These are phyloP conservation scores for Hanseniaspora taiwanica DNA, from an alignment of 805 yeast genomes.

Conservation along the genomic window DNA sequence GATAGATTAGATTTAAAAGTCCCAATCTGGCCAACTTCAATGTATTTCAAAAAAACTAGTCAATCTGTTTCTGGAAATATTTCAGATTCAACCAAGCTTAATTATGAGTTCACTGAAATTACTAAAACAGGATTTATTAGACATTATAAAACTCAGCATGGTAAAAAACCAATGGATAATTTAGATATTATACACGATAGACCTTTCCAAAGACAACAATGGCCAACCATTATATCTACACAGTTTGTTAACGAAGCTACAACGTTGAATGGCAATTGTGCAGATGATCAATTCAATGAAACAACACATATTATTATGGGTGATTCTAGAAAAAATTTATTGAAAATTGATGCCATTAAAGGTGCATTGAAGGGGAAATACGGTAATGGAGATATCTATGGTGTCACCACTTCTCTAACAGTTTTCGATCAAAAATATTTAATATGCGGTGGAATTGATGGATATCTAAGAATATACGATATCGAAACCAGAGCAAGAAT, in stretches of 20 bases:
- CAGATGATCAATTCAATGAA: background rate
- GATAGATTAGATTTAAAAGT: constrained; percentile 67
- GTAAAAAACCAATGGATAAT: constrained; percentile 46
- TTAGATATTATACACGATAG: constrained; percentile 20
- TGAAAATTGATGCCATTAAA: constrained; percentile 36
- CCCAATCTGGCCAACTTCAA: constrained; percentile 62
- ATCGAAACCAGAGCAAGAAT: constrained; percentile 38
- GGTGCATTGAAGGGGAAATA: constrained; percentile 56
- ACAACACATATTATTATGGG: constrained; percentile 8
- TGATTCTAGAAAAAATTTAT: constrained; percentile 57
- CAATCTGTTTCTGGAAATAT: too few relatives aligned
- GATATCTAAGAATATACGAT: constrained; percentile 72
- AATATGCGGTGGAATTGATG: constrained; percentile 75
- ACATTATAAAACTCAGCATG: constrained; percentile 52
- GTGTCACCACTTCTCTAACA: constrained; percentile 23
- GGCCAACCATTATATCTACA: background rate
- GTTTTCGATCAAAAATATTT: constrained; percentile 28
- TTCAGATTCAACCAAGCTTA: constrained; percentile 14
- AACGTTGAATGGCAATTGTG: background rate
- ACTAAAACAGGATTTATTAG: constrained; percentile 71
- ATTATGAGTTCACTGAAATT: constrained; percentile 40
- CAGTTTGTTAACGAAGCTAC: background rate
- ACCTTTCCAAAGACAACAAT: constrained; percentile 5
- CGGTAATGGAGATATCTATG: constrained; percentile 68
- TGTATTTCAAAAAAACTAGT: constrained; percentile 32